Conservation (phyloP, 306 rosid species). For the Carpinus viminea region DNA sequence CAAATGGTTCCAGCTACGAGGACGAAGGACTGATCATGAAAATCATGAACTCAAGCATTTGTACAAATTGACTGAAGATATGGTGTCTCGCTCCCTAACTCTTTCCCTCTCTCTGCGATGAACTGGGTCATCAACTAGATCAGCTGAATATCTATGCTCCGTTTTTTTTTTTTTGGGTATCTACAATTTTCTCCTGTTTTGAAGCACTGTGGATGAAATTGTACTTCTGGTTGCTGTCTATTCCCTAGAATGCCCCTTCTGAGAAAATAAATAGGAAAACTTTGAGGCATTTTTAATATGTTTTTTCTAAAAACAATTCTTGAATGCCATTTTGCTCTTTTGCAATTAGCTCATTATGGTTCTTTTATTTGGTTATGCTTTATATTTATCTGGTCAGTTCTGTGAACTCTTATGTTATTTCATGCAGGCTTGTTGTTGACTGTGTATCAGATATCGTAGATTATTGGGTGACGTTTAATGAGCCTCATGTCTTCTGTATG, state of each 20-base stretch:
- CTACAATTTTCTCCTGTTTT: not conserved
- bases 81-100: no score
- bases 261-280: not conserved
- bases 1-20: not conserved
- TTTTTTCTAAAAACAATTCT: no score
- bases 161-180: no score
- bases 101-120: not conserved
- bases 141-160: not conserved
- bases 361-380: not conserved
- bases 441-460: constrained; percentile 72
- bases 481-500: constrained; percentile 88
- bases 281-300: not conserved
- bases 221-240: not conserved
- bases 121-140: not conserved
- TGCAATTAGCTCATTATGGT: not conserved
- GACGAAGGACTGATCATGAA: not conserved
- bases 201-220: no score
- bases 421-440: constrained; percentile 82
- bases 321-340: not conserved
- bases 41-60: not conserved
- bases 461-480: constrained; percentile 94
- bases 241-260: not conserved
- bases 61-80: not conserved
- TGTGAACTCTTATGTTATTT: constrained; percentile 25
- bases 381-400: not conserved